phyloP scores from a whole-genome alignment of 768 basidiomycete genomes.

The Kwoniella newhampshirensis region DNA sequence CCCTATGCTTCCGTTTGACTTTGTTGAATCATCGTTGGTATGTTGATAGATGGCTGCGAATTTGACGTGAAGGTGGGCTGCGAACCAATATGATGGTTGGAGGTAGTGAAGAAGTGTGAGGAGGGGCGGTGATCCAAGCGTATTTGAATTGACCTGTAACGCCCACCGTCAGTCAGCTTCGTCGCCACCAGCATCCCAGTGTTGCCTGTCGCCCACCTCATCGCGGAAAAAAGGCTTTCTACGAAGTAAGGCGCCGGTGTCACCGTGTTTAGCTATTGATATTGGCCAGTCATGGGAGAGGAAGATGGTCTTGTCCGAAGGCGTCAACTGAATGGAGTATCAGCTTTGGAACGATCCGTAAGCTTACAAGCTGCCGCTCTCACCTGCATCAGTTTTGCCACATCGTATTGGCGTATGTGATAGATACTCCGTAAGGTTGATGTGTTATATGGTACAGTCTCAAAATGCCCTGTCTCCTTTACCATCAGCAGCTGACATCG shows the following conservation, averaged over 20 bases:
- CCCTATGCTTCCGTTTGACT: not conserved
- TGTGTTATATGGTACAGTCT: conserved; percentile 75
- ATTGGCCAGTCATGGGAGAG: conserved; percentile 97
- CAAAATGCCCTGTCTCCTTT: conserved; percentile 62
- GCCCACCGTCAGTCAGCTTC: too few relatives aligned
- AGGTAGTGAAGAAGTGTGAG: conserved; percentile 72
- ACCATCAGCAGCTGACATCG: not conserved
- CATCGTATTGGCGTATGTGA: conserved; percentile 82
- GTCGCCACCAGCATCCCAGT: too few relatives aligned
- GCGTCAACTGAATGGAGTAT: conserved; percentile 21
- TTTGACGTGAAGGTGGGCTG: conserved; percentile 84
- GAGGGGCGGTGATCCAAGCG: conserved; percentile 81
- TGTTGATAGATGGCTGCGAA: conserved; percentile 66
- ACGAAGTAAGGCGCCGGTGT: conserved; percentile 65
- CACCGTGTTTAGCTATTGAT: conserved; percentile 76
- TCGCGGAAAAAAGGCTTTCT: conserved; percentile 74
- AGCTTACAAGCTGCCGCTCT: conserved; percentile 6
- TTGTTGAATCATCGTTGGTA: not conserved
- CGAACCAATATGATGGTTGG: conserved; percentile 84
- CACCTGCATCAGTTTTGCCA: conserved; percentile 68
- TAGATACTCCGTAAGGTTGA: conserved; percentile 77
- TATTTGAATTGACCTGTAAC: conserved; percentile 60
- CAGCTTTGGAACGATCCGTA: not conserved
- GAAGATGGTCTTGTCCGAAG: conserved; percentile 60
- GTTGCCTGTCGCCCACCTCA: conserved; percentile 58